These are phyloP conservation scores for Fusarium keratoplasticum DNA, from an alignment of 2,329 filamentous ascomycete genomes.

Conservation along the genomic window DNA sequence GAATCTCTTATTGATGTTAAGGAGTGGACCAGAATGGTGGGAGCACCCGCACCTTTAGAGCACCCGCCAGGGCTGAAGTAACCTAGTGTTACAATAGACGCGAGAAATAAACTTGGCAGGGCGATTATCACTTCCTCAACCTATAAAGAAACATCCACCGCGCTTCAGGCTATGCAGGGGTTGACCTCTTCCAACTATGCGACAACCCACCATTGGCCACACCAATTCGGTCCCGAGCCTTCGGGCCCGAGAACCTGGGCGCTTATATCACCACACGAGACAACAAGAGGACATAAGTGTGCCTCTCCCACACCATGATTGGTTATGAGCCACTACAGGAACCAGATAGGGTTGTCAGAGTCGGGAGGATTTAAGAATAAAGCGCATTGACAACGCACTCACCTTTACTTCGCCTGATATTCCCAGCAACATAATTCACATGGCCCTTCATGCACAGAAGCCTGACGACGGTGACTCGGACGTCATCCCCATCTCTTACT, in stretches of 20 bases:
- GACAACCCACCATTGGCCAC: neutral
- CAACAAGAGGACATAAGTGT: neutral
- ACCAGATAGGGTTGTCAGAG: neutral
- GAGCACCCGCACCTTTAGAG: neutral
- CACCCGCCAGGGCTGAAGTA: neutral
- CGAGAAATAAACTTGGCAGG: neutral
- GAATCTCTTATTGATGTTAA: neutral
- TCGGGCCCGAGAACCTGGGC: neutral
- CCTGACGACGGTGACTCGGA: neutral
- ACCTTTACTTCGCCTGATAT: neutral
- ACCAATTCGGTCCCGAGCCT: neutral
- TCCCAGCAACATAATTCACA: neutral
- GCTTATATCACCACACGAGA: neutral
- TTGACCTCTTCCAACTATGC: neutral
- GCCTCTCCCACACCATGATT: neutral
- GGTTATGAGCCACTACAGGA: neutral
- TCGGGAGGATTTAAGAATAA: neutral
- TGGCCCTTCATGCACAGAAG: neutral
- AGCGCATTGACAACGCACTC: neutral
- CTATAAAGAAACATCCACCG: neutral
- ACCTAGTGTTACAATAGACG: neutral
- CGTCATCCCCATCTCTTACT: neutral
- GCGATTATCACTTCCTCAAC: neutral
- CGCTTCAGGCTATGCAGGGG: neutral
- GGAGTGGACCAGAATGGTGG: neutral